Percentiles rank a stretch among this genome's conserved stretches.
These are phyloP conservation scores for Thraustochytrium sp. DNA, from an alignment of 352 stramenopile species.

Conservation along the genomic window DNA sequence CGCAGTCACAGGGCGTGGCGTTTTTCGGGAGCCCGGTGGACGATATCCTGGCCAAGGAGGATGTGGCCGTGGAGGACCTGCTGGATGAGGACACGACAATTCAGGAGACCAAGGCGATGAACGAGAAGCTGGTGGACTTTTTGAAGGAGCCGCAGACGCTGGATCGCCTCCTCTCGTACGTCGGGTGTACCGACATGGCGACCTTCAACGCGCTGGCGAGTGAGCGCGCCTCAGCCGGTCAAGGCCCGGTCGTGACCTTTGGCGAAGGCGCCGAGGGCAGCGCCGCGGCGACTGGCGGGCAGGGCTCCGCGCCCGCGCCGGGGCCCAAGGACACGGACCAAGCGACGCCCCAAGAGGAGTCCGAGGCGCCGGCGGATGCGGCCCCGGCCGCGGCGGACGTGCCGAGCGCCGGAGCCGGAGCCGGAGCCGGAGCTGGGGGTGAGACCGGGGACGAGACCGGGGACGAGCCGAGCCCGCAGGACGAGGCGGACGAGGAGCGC, in stretches of 20 bases:
- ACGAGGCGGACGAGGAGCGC: not conserved
- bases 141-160: slow-evolving; percentile 2
- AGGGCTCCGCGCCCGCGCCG: too few relatives aligned
- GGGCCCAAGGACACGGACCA: too few relatives aligned
- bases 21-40: slow-evolving; percentile 21
- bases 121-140: slow-evolving; percentile 31
- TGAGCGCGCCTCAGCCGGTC: not conserved
- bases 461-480: not conserved
- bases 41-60: slow-evolving; percentile 22
- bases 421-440: not conserved
- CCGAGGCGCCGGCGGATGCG: too few relatives aligned
- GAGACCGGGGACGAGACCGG: not conserved
- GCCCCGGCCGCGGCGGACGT: not conserved
- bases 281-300: too few relatives aligned
- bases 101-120: slow-evolving; percentile 27
- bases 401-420: not conserved
- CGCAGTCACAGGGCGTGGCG: not conserved
- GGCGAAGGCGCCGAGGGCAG: too few relatives aligned
- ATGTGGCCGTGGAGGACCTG: slow-evolving; percentile 11
- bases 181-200: slow-evolving; percentile 4
- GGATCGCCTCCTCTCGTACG: not conserved
- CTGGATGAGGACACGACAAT: slow-evolving; percentile 34
- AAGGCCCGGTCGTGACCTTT: not conserved
- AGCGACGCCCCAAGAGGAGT: too few relatives aligned
- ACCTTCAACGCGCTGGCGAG: not conserved